These are phyloP conservation scores for Malus hybrid DNA, from an alignment of 331 rosid genomes.

Conservation along the genomic window DNA sequence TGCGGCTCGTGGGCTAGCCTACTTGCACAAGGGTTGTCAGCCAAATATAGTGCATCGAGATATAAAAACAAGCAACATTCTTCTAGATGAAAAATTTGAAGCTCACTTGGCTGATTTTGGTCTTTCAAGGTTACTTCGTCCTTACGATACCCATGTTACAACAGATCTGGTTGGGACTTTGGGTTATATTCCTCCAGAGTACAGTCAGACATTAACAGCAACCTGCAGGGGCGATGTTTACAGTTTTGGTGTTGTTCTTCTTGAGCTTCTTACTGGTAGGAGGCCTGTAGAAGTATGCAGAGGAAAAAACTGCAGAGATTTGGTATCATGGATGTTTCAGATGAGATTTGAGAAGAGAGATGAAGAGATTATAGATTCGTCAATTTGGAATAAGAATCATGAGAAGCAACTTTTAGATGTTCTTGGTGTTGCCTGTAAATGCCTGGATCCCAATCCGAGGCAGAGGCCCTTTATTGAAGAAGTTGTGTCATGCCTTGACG, in stretches of 20 bases:
- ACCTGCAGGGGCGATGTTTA: conserved; percentile 71
- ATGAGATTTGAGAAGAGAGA: conserved; percentile 52
- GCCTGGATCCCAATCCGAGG: conserved; percentile 54
- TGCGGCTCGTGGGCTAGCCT: conserved; percentile 53
- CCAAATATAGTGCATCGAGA: conserved; percentile 75
- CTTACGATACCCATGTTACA: conserved; percentile 64
- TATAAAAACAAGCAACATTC: conserved; percentile 73
- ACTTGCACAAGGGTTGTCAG: conserved; percentile 64
- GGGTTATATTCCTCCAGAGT: conserved; percentile 79
- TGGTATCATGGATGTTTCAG: conserved; percentile 65
- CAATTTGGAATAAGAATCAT: conserved; percentile 44
- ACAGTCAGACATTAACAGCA: conserved; percentile 62
- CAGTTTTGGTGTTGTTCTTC: conserved; percentile 71
- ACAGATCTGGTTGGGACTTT: conserved; percentile 72
- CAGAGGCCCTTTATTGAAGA: conserved; percentile 58
- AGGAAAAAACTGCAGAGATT: conserved; percentile 57
- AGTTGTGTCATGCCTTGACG: conserved; percentile 57
- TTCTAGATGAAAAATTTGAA: conserved; percentile 51
- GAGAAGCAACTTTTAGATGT: conserved; percentile 49
- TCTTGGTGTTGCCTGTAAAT: conserved; percentile 53
- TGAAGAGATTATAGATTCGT: conserved; percentile 49
- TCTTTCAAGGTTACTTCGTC: conserved; percentile 56
- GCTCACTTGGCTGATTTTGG: conserved; percentile 81
- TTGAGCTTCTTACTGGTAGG: conserved; percentile 62
- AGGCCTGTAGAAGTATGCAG: conserved; percentile 68